Evolutionary conservation across 306 rosid species (phyloP), one percentile per base, ranked within the genome.

Genomic region (Datisca glomerata): DNA sequence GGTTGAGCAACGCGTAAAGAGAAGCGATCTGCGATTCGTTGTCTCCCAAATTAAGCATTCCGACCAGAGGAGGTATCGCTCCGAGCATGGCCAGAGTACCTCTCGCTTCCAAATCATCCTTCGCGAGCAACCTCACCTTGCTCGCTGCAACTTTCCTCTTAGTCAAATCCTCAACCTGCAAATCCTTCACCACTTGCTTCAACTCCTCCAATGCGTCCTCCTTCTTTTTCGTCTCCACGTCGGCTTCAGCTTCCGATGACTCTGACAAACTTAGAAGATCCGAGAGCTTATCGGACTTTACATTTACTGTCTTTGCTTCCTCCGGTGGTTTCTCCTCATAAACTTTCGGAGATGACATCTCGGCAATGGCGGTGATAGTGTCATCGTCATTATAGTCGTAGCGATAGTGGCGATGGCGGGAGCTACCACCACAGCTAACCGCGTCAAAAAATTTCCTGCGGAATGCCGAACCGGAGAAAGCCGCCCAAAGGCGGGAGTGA

Each of bases 1-100:
- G 92, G 65, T 91, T 91, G 78, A 91, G 98, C 14, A 91, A 56
- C 4, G 96, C 96, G 21, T 91, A 91, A 43, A 91, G 98, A 34
- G 96, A 67, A 27, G 81, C 83, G 74, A 84, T 71, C 83, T 72
- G 93, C 51, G 85, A 67, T 33, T 49, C 46, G 38, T 50, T 49
- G 44, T 78, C 86, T 39, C 63, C 86, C 32, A 53, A 60, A 59
- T 80, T 86, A 10, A 91, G 81, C 96, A 91, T 80, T 75, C 74
- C 85, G 20, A 78, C 87, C 4, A 91, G 74, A 5, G 92, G 96
- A 42, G 94, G 93, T 51, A 91, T 80, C 12, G 76, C 96, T 62
- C 98, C 98, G 16, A 91, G 80, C 81, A 84, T 78, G 7, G 94
- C 93, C 10, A 91, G 67, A 6, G 81, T 66, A 29, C 58, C 76